Evolutionary conservation across 2,329 filamentous ascomycete species (phyloP).

Genomic region (Botrytis cinerea): DNA sequence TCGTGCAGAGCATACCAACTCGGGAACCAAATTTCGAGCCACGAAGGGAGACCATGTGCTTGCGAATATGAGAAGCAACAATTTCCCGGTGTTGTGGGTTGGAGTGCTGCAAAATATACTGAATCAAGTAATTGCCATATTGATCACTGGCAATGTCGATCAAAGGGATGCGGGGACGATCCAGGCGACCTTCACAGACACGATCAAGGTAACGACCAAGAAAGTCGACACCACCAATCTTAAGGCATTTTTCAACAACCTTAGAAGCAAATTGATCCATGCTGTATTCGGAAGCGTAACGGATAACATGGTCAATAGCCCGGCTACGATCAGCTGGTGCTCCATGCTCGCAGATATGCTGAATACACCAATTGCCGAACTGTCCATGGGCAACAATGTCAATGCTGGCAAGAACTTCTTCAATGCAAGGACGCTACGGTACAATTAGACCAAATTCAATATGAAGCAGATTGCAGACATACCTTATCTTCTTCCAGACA

Average conservation of each 20-base stretch:
- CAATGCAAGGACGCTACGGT: slow-evolving; percentile 87
- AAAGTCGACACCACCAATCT: slow-evolving; percentile 90
- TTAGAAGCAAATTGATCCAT: slow-evolving; percentile 99
- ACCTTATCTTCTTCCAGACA: slow-evolving; percentile 99
- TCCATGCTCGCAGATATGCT: slow-evolving; percentile 98
- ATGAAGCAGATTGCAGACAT: slow-evolving; percentile 37
- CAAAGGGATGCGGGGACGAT: slow-evolving; percentile 91
- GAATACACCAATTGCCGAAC: slow-evolving; percentile 99
- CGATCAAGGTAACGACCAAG: slow-evolving; percentile 89
- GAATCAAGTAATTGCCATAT: slow-evolving; percentile 97
- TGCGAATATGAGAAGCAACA: slow-evolving; percentile 90
- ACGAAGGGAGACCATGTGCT: slow-evolving; percentile 98
- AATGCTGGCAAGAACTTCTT: slow-evolving; percentile 92
- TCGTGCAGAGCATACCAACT: slow-evolving; percentile 98
- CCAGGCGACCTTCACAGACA: slow-evolving; percentile 86
- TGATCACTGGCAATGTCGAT: slow-evolving; percentile 99
- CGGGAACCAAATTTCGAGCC: slow-evolving; percentile 98
- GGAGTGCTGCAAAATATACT: slow-evolving; percentile 92
- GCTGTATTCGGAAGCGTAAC: slow-evolving; percentile 92
- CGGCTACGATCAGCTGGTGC: slow-evolving; percentile 86
- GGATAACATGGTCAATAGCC: slow-evolving; percentile 92
- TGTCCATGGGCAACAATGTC: slow-evolving; percentile 96
- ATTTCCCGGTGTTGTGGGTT: slow-evolving; percentile 86
- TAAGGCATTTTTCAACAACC: slow-evolving; percentile 98
- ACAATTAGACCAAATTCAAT: slow-evolving; percentile 30